Percentiles rank a stretch among this genome's conserved stretches.
These are phyloP conservation scores for Karstenula rhodostoma DNA, from an alignment of 2,329 filamentous ascomycete species.

Conservation along the genomic window DNA sequence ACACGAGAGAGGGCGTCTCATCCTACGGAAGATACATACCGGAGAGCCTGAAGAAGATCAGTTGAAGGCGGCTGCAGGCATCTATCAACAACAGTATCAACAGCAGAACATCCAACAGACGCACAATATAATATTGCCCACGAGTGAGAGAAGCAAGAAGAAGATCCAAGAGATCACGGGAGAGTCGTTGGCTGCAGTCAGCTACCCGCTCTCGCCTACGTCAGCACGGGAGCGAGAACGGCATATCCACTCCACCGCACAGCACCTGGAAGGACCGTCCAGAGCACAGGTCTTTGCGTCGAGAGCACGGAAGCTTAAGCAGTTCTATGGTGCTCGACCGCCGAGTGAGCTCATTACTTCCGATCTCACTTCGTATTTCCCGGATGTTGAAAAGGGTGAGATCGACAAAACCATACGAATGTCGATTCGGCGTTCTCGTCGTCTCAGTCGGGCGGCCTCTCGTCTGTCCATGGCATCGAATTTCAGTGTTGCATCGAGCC, in stretches of 20 bases:
- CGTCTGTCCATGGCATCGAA: conserved; percentile 94
- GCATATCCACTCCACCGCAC: conserved; percentile 63
- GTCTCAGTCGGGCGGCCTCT: conserved; percentile 90
- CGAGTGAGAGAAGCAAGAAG: conserved; percentile 79
- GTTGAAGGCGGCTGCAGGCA: conserved; percentile 84
- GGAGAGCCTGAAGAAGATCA: conserved; percentile 90
- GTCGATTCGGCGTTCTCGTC: conserved; percentile 87
- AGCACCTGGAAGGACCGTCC: conserved; percentile 57
- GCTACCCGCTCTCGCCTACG: conserved; percentile 85
- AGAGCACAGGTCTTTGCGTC: conserved; percentile 50
- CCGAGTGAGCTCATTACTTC: conserved; percentile 98
- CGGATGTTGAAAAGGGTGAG: conserved; percentile 89
- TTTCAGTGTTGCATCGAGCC: conserved; percentile 88
- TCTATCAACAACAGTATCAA: conserved; percentile 88
- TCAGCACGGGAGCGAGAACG: conserved; percentile 72
- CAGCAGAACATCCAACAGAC: conserved; percentile 80
- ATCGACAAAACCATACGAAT: conserved; percentile 95
- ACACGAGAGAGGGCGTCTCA: conserved; percentile 87
- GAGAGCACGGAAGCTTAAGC: conserved; percentile 67
- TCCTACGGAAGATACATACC: conserved; percentile 89
- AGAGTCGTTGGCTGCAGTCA: conserved; percentile 84
- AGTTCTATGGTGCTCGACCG: conserved; percentile 90
- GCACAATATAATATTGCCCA: conserved; percentile 65
- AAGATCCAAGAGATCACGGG: conserved; percentile 92
- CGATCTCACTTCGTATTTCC: conserved; percentile 96